Base-by-base conservation (phyloP, 768 basidiomycete genomes). In the Tulasnella sp. region DNA sequence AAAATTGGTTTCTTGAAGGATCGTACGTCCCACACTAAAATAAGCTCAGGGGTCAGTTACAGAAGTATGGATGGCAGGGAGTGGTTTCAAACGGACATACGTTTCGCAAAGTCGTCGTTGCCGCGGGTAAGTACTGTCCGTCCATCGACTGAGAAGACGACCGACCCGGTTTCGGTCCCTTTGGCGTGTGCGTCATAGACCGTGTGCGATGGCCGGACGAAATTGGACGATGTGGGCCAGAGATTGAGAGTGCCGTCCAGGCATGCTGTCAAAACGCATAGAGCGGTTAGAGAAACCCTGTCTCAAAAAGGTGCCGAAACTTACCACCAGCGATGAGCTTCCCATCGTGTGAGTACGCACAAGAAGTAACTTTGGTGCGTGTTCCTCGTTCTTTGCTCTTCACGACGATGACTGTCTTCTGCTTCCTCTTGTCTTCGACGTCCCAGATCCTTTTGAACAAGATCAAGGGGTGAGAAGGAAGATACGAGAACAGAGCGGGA, bases 381-480 rank as follows among this genome's bases (percentile, higher is more conserved):
- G 90, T 85, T 30, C 96, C 96, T 59, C 93, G 77, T 64, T 97
- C 92, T 68, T 93, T 97, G 8, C 88, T 92, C 73, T 93, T 94
- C 66, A 94, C 91, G 15, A 97, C 92, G 65, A 99, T 94, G 44
- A 96, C 92, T 0, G 83, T 79, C 73, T 92, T 97, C 67, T 96
- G 92, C 71, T 97, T 96, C 52, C 90, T 81, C 69, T 84, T 89
- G 67, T 92, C 84, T 68, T 91, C 87, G 31, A 83, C 80, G 65
- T 98, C 87, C 96, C 96, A 99, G 71, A 99, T 87, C 61, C 92
- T 93, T 61, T 30, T n/a, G n/a, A n/a, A n/a, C n/a, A n/a, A 27
- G 19, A 49, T 15, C 12, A 43, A 12, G 19, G 12, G 12, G 19
- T 12, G 12, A 43, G 12, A 12, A 43, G 42, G 12, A 43, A 43